Evolutionary conservation across 148 eudicot genomes (phyloP), one percentile per base, ranked within the genome.

Genomic region (Simmondsia chinensis): DNA sequence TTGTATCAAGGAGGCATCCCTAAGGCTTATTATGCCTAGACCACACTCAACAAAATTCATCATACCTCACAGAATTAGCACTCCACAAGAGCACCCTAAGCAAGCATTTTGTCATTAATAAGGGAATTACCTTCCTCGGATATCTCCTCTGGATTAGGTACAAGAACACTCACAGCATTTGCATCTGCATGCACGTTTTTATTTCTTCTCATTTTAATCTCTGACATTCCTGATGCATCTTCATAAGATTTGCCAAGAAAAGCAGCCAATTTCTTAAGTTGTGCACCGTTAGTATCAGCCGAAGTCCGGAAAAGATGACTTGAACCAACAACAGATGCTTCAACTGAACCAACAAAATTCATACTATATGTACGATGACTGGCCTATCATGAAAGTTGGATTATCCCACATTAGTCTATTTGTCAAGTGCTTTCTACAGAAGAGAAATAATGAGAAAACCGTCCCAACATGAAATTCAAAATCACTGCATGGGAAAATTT

Each of bases 301-400:
- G 81, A 51, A 34, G 67, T 42, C 23, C 63, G 76, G 60, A 74
- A 88, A 52, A 78, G 77, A 59, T 83, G 79, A 71, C 89, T 75
- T 56, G 83, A 53, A 59, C 96, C 96, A 68, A 83, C 91, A 34
- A 80, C 77, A 36, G 79, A 80, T 61, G 96, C 80, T 75, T 83
- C 83, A 63, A 83, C 72, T 37, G 81, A 77, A 38, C 91, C 94
- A 33, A 88, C 66, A 39, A 62, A 33, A 52, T 66, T 60, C 41
- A 24, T 56, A 39, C 47, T 49, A 48, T 36, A 33, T 56, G 50
- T 27, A 60, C 27, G 46, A 27, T 56, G 48, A 40, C 44, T 58
- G 54, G 54, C 74, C 87, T 74, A 73, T 43, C 39, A 58, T 43
- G 24, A n/a, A 28, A 33, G 11, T 47, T n/a, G 14, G 21, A 34